These are phyloP conservation scores for Trametes pubescens DNA, from an alignment of 1,284 basidiomycete genomes.

Conservation along the genomic window DNA sequence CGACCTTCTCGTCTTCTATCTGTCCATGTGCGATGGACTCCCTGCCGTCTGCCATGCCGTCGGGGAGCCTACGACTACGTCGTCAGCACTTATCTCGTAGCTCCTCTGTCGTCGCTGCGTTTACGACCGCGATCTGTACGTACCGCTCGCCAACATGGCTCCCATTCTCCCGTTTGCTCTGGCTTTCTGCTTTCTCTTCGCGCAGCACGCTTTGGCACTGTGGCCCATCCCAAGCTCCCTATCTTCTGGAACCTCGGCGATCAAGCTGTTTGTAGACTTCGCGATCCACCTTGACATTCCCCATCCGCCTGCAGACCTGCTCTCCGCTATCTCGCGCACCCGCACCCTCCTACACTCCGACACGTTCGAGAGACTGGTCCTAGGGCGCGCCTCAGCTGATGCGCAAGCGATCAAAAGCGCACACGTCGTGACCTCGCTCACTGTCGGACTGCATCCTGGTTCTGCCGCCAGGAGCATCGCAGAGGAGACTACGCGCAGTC, in stretches of 20 bases:
- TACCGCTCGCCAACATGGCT: background rate
- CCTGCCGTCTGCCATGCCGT: background rate
- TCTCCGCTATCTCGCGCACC: constrained; percentile 52
- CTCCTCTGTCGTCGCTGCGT: background rate
- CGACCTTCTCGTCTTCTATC: constrained; percentile 14
- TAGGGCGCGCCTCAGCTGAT: constrained; percentile 55
- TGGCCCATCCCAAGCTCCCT: constrained; percentile 71
- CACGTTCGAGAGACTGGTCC: constrained; percentile 53
- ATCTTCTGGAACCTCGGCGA: constrained; percentile 53
- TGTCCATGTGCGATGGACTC: background rate
- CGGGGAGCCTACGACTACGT: background rate
- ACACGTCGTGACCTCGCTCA: constrained; percentile 41
- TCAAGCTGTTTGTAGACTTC: constrained; percentile 59
- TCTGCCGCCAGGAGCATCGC: constrained; percentile 49
- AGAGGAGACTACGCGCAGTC: constrained; percentile 57
- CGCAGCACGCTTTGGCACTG: constrained; percentile 40
- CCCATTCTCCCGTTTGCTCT: background rate
- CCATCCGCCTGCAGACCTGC: constrained; percentile 51
- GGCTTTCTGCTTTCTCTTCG: constrained; percentile 16
- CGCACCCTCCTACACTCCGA: constrained; percentile 47
- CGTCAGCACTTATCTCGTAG: background rate
- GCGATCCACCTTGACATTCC: constrained; percentile 44
- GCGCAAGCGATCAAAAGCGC: constrained; percentile 40
- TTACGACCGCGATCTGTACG: background rate
- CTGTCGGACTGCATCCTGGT: constrained; percentile 47